Evolutionary conservation across 192 early-diverging fungal genomes (phyloP), one percentile per base, ranked within the genome.

Genomic region (Coemansia sp.): DNA sequence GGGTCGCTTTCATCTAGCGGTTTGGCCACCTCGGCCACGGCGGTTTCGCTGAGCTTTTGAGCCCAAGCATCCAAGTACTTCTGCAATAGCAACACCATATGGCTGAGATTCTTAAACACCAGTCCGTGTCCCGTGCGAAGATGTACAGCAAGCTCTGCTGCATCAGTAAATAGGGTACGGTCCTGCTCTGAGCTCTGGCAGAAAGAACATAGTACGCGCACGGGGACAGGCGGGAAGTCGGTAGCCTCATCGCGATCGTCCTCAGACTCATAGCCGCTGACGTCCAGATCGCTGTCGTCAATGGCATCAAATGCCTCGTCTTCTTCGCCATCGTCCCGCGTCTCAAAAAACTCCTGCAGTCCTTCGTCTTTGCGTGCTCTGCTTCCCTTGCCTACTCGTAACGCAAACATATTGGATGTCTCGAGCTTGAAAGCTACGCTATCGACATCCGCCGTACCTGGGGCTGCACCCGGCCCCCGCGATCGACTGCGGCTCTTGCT

Each of bases 41-140:
- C 36, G 25, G 29, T 71, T 0, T 85, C 66, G 51, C 56, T 57
- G 8, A 90, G 63, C 52, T 76, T 72, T 36, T 83, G 74, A 6
- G 91, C 88, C 90, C 91, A 95, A 54, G 86, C 84, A 36, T 82
- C 80, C 22, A 95, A 67, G 72, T 95, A 95, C 23, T 78, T 70
- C 58, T 95, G 90, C 50, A 93, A 62, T 3, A 86, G 84, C 62
- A 93, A 88, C 60, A 89, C 87, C 84, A 92, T 90, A 60, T 93
- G 92, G 61, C 88, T 85, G 17, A 92, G 72, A 59, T 91, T 87
- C 66, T 85, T 85, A 64, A 95, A 88, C 2, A 71, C 71, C 30
- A 93, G 23, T 11, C 82, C 46, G 74, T 95, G 93, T 6, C 63
- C 80, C 17, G 82, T 70, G 46, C 86, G 84, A 60, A 95, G 61